phyloP scores from a whole-genome alignment of 371 early-diverging fungal genomes.

The Mucor sp. region DNA sequence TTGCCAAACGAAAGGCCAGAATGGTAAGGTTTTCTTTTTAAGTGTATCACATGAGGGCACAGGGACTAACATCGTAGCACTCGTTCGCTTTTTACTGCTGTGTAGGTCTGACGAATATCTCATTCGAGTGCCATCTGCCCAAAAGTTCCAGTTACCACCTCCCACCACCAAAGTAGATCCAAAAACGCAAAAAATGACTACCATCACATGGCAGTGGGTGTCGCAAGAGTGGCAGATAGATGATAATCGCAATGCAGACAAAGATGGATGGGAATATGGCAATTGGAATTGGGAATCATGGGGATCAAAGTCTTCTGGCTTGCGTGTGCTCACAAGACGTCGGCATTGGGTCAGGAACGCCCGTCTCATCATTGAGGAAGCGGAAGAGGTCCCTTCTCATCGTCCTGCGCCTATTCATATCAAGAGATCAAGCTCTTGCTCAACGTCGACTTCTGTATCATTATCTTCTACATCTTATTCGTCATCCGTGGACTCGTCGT shows the following conservation, averaged over 20 bases:
- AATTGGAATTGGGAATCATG: constrained; percentile 21
- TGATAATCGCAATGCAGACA: constrained; percentile 13
- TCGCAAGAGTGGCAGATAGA: constrained; percentile 25
- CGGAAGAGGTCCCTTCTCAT: neutral
- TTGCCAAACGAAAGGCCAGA: constrained; percentile 21
- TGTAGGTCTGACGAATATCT: constrained; percentile 31
- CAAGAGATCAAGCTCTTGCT: constrained; percentile 2
- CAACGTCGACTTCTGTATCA: neutral
- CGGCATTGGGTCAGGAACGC: constrained; percentile 27
- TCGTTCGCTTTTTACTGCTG: too few relatives aligned
- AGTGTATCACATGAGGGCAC: neutral
- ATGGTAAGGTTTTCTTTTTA: constrained; percentile 15
- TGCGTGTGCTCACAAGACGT: constrained; percentile 26
- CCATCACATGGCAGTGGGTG: constrained; percentile 23
- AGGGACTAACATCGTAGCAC: neutral
- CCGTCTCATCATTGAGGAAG: constrained; percentile 5
- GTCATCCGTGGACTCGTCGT: constrained; percentile 4
- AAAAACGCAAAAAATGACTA: neutral
- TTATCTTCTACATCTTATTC: neutral
- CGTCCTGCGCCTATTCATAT: neutral
- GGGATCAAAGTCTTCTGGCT: constrained; percentile 8
- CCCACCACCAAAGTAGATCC: constrained; percentile 3
- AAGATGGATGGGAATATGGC: constrained; percentile 32
- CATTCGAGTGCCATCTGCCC: constrained; percentile 15
- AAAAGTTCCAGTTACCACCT: constrained; percentile 21